Base-by-base conservation (phyloP, 495 filamentous ascomycete genomes). In the Durotheca rogersii region DNA sequence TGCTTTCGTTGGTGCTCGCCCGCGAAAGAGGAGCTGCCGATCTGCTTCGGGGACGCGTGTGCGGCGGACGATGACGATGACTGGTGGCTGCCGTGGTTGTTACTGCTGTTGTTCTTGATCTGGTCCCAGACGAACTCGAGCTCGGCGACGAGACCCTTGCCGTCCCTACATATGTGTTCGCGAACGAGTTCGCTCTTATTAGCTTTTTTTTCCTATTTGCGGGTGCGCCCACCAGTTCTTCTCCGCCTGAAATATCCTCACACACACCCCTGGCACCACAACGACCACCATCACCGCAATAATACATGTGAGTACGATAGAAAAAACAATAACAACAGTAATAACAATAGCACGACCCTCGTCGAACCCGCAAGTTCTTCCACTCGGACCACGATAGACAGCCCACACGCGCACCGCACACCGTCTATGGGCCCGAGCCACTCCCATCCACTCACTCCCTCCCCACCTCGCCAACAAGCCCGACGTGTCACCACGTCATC, bases 111-210 rank as follows among this genome's bases (percentile, higher is more conserved):
- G 43, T 80, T 86, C 69, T 92, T 93, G 46, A 97, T 88, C 65
- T 97, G 94, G 55, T 96, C 89, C 93, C 93, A 98, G 35, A 98
- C 90, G 61, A 96, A 98, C 70, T 96, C 93, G 12, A 98, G 80
- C 67, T 98, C 94, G n/a, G 83, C 73, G 27, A 97, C 89, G 6
- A 98, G 76, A 66, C 90, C 89, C 32, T 89, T 77, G 2, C 87
- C 89, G 67, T 96, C 90, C 37, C 77, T 81, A 53, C 23, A 18
- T 14, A 27, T 6, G 4, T 7, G 36, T n/a, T n/a, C n/a, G 20
- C n/a, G 6, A 12, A 3, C 1, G 14, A 15, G 10, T 20, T 35
- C 41, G n/a, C n/a, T 33, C 47, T 33, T 39, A 43, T 34, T 39
- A 51, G 38, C 20, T 23, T 36, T 38, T 40, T 11, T n/a, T n/a